phyloP scores from a whole-genome alignment of 352 stramenopile genomes.

The Aphanomyces astaci region DNA sequence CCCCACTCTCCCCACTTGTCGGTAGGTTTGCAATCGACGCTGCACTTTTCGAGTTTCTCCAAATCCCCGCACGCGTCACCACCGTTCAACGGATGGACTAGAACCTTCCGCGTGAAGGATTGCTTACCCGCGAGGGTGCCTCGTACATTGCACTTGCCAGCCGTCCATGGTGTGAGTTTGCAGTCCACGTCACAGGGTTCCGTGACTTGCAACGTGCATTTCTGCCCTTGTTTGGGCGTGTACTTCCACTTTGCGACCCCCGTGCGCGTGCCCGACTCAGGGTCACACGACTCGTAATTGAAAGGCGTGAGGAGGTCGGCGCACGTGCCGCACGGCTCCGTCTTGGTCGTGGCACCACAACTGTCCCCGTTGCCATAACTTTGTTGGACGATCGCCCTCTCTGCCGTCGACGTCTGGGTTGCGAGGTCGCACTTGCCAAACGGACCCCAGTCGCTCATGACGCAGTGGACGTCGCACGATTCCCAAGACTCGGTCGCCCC shows the following conservation, averaged over 20 bases:
- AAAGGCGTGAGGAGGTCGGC: background rate
- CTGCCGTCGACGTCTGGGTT: slow-evolving; percentile 38
- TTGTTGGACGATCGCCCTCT: slow-evolving; percentile 30
- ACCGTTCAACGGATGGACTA: background rate
- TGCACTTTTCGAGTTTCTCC: slow-evolving; percentile 1
- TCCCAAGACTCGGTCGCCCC: slow-evolving; percentile 24
- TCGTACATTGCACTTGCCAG: background rate
- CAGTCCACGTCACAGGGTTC: slow-evolving; percentile 1
- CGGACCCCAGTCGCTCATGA: slow-evolving; percentile 36
- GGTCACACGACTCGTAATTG: background rate
- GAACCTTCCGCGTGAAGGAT: background rate
- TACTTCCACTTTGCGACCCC: background rate
- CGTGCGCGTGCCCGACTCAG: background rate
- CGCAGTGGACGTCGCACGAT: slow-evolving; percentile 41
- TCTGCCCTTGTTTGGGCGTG: background rate
- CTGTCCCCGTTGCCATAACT: background rate
- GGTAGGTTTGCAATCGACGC: slow-evolving; percentile 9
- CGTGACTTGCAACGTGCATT: background rate
- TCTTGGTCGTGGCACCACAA: background rate
- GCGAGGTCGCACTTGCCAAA: slow-evolving; percentile 43
- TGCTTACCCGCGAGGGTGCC: background rate
- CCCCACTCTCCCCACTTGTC: slow-evolving; percentile 2
- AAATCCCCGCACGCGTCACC: background rate
- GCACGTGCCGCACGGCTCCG: background rate
- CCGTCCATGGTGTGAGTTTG: background rate